A percentile compares a stretch with the other conserved stretches of the same genome.
Evolutionary conservation across 441 rosid genomes (phyloP).

Genomic region (Corymbia calophylla): DNA sequence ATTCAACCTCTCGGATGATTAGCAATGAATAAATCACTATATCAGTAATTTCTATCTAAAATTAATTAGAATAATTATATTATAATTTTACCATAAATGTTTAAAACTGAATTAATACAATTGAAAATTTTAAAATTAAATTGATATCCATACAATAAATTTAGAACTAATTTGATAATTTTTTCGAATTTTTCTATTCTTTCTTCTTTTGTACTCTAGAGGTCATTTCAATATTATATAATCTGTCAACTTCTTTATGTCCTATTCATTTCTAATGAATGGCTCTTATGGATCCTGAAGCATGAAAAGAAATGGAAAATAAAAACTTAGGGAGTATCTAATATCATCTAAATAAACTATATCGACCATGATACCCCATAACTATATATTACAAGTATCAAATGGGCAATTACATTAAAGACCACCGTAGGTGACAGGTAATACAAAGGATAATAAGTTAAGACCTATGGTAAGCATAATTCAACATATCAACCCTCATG

Average conservation of each 20-base stretch:
- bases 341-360: too few relatives aligned
- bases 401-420: background rate
- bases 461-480: background rate
- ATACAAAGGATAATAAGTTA: background rate
- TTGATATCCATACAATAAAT: fast-evolving
- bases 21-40: fast-evolving
- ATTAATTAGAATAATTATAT: too few relatives aligned
- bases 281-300: background rate
- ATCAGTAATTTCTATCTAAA: fast-evolving
- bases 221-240: too few relatives aligned
- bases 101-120: too few relatives aligned
- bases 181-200: fast-evolving
- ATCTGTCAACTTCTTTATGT: too few relatives aligned
- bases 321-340: too few relatives aligned
- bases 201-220: background rate
- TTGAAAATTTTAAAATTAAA: too few relatives aligned
- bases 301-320: background rate
- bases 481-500: background rate
- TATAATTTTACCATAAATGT: fast-evolving
- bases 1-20: too few relatives aligned
- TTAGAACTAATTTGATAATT: too few relatives aligned
- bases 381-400: background rate
- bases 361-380: too few relatives aligned
- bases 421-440: background rate
- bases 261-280: background rate